Evolutionary conservation across 1,284 basidiomycete genomes (phyloP).

Genomic region (Fomitopsis schrenkii): DNA sequence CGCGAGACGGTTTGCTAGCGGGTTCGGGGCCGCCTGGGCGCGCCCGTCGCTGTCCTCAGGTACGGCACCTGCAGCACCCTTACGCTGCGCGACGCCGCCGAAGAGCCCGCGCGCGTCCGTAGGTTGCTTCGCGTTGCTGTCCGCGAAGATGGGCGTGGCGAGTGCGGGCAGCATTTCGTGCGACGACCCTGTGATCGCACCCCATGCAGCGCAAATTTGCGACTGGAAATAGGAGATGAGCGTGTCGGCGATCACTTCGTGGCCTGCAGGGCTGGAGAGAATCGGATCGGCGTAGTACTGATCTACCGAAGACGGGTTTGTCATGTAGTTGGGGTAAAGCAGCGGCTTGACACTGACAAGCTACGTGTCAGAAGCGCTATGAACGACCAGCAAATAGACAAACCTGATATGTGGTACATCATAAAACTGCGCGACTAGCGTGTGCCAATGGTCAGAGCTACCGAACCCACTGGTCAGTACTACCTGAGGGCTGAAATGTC

Average conservation of each 20-base stretch:
- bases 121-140: constrained; percentile 27
- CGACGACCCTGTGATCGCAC: constrained; percentile 61
- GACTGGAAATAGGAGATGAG: constrained; percentile 84
- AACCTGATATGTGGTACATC: constrained; percentile 86
- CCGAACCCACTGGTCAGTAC: constrained; percentile 77
- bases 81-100: constrained; percentile 68
- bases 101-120: constrained; percentile 58
- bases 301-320: constrained; percentile 63
- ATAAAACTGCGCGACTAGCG: constrained; percentile 89
- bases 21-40: constrained; percentile 8
- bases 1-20: constrained; percentile 17
- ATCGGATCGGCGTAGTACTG: constrained; percentile 81
- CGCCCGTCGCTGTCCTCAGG: constrained; percentile 14
- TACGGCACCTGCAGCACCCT: constrained; percentile 40
- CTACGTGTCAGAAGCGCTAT: not conserved
- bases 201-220: constrained; percentile 86
- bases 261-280: constrained; percentile 77
- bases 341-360: constrained; percentile 67
- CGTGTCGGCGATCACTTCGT: constrained; percentile 82
- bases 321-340: constrained; percentile 79
- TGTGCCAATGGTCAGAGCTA: constrained; percentile 87
- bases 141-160: constrained; percentile 29
- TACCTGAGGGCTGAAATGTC: constrained; percentile 86
- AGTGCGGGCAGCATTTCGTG: constrained; percentile 54
- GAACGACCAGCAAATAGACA: constrained; percentile 8